Base-by-base conservation (phyloP, 306 rosid genomes). In the Cucurbita argyrosperma region DNA sequence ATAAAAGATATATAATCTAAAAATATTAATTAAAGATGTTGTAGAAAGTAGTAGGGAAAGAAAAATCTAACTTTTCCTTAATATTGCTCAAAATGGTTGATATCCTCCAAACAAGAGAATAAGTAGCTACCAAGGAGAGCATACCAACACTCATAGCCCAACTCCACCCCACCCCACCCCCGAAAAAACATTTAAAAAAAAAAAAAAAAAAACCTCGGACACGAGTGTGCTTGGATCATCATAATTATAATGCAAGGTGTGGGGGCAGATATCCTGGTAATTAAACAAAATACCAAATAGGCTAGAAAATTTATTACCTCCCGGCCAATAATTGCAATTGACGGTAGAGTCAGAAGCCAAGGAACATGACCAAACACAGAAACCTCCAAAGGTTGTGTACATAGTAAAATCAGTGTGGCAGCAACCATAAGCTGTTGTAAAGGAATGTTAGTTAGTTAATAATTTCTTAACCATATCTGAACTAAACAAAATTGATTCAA, bases 371-470 rank as follows among this genome's bases (percentile, higher is more conserved):
- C 90, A 81, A 89, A 85, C 52, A 70, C 51, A 58, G 76, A 82
- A 75, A 78, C 85, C 71, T 86, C 96, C 78, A 88, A 75, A 42
- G 97, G 96, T 83, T 84, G 84, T 55, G 91, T 88, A 76, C 96
- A 95, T 43, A 91, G 87, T 50, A 95, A 86, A 67, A 95, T 85
- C 85, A 95, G 85, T 14, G 99, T 87, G 1, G 97, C 90, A 59
- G 99, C 97, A 74, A 95, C 99, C 99, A 95, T 95, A 59, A 95
- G 99, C 97, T 95, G 96, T 84, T 83, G 76, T 68, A 57, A 38
- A 80, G 35, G 72, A 69, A 75, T 35, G 16, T n/a, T 15, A 47
- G 46, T 60, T 74, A 16, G 35, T 46, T 43, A 46, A 59, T 15
- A 46, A 45, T 74, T 10, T n/a, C 26, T 30, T 57, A 46, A 8